Conservation (phyloP, 2,329 filamentous ascomycete species). For the Rugonectria rugulosa region DNA sequence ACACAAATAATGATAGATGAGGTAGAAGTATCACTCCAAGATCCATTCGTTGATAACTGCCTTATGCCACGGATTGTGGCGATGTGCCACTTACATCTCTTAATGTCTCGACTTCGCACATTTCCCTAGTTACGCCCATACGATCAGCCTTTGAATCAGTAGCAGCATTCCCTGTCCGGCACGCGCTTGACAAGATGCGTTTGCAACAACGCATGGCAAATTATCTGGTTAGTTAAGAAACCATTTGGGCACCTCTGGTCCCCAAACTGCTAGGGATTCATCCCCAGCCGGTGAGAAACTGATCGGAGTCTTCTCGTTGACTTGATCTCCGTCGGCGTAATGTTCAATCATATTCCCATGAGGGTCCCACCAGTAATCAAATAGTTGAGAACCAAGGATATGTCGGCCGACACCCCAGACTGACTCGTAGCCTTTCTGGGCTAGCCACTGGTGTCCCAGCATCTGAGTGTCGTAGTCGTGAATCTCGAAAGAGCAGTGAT, state of each 20-base stretch:
- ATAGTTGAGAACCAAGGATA: slow-evolving; percentile 55
- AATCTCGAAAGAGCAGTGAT: slow-evolving; percentile 51
- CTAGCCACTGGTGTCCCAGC: slow-evolving; percentile 63
- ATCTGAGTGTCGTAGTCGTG: slow-evolving; percentile 68
- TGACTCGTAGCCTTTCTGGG: slow-evolving; percentile 55
- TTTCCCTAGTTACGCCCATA: too few species aligned
- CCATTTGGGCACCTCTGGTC: slow-evolving; percentile 7
- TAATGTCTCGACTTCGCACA: too few species aligned
- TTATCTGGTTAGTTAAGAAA: slow-evolving; percentile 1
- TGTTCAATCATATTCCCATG: slow-evolving; percentile 52
- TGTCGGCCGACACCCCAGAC: slow-evolving; percentile 70
- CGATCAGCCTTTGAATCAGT: too few species aligned
- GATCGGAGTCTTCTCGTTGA: slow-evolving; percentile 47
- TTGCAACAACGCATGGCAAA: too few species aligned
- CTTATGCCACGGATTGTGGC: too few species aligned
- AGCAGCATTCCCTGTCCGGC: too few species aligned
- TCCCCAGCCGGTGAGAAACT: background rate
- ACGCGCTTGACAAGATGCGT: too few species aligned
- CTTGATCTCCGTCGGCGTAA: slow-evolving; percentile 69
- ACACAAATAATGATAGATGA: too few species aligned
- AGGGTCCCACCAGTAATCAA: slow-evolving; percentile 12
- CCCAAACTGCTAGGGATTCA: slow-evolving; percentile 15
- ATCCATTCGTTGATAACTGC: too few species aligned
- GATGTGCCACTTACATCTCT: too few species aligned
- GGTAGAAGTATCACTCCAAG: too few species aligned